Percentiles rank a stretch among this genome's conserved stretches.
These are phyloP conservation scores for Ammopiptanthus mongolicus DNA, from an alignment of 306 rosid genomes.

Conservation along the genomic window DNA sequence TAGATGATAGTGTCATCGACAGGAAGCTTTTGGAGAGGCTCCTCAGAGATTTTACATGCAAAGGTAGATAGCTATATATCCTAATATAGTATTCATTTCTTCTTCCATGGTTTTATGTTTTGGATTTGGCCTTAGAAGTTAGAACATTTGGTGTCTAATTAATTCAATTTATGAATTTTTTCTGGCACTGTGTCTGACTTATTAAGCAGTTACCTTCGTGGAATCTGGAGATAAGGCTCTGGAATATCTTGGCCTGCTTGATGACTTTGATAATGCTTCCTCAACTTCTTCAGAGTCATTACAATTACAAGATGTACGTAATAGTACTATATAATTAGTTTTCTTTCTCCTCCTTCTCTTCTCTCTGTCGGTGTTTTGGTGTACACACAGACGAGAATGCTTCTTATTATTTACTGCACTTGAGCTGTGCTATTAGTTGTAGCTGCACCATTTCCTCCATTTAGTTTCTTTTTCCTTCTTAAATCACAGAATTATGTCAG, in stretches of 20 bases:
- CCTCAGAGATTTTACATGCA: slow-evolving; percentile 64
- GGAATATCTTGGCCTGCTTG: slow-evolving; percentile 56
- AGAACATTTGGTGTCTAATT: neutral
- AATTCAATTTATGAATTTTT: neutral
- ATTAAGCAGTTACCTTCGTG: slow-evolving; percentile 57
- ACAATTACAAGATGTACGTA: slow-evolving; percentile 11
- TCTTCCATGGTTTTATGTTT: neutral
- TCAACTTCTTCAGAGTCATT: slow-evolving; percentile 19
- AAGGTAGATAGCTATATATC: slow-evolving; percentile 47
- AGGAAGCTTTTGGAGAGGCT: slow-evolving; percentile 86
- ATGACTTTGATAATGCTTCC: slow-evolving; percentile 35
- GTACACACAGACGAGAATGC: neutral
- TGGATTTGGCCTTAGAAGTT: neutral
- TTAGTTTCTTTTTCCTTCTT: too few species aligned
- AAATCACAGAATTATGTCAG: too few species aligned
- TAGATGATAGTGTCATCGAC: slow-evolving; percentile 77
- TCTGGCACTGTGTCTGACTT: neutral
- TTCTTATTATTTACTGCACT: too few species aligned
- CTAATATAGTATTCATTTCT: too few species aligned
- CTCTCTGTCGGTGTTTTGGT: neutral
- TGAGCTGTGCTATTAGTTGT: too few species aligned
- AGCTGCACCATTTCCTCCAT: too few species aligned
- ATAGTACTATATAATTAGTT: neutral
- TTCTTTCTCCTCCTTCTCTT: neutral
- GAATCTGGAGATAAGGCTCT: slow-evolving; percentile 83